These are phyloP conservation scores for Mesostigma viride DNA, from an alignment of 139 green algal species.

Conservation along the genomic window DNA sequence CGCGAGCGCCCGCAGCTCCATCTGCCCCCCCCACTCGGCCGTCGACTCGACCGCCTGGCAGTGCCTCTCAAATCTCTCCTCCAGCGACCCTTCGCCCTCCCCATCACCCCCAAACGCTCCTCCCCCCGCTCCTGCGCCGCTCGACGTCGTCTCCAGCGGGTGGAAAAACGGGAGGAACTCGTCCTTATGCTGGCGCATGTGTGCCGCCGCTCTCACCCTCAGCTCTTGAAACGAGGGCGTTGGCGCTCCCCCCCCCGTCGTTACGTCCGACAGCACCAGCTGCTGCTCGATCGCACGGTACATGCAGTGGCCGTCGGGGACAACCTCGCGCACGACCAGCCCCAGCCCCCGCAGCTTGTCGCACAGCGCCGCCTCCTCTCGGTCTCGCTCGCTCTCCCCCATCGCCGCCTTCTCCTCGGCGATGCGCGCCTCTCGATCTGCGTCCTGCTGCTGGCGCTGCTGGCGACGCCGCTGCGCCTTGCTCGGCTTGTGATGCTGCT, in stretches of 20 bases:
- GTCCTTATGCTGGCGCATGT: constrained; percentile 60
- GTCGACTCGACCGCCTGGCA: constrained; percentile 59
- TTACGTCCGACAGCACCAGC: constrained; percentile 36
- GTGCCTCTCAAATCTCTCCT: constrained; percentile 52
- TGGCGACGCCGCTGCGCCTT: constrained; percentile 42
- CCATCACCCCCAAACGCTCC: too few species aligned
- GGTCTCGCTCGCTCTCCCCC: constrained; percentile 48
- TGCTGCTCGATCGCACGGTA: constrained; percentile 82
- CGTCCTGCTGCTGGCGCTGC: constrained; percentile 37
- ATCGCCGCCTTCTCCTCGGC: constrained; percentile 54
- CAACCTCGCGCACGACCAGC: constrained; percentile 63
- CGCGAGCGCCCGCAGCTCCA: constrained; percentile 72
- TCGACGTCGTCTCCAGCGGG: neutral
- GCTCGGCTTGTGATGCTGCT: constrained; percentile 34
- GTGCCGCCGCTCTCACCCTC: constrained; percentile 39
- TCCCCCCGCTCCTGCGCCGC: too few species aligned
- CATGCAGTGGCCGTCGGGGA: constrained; percentile 87
- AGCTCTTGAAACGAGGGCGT: too few species aligned
- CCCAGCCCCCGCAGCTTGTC: constrained; percentile 49
- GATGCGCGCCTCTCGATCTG: constrained; percentile 68
- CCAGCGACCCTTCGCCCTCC: constrained; percentile 16
- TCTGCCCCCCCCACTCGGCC: constrained; percentile 79
- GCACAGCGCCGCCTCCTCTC: constrained; percentile 54
- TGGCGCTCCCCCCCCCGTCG: too few species aligned
- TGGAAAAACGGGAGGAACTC: constrained; percentile 57